These are phyloP conservation scores for Leptographium wingfieldii DNA, from an alignment of 2,329 filamentous ascomycete genomes.

Conservation along the genomic window DNA sequence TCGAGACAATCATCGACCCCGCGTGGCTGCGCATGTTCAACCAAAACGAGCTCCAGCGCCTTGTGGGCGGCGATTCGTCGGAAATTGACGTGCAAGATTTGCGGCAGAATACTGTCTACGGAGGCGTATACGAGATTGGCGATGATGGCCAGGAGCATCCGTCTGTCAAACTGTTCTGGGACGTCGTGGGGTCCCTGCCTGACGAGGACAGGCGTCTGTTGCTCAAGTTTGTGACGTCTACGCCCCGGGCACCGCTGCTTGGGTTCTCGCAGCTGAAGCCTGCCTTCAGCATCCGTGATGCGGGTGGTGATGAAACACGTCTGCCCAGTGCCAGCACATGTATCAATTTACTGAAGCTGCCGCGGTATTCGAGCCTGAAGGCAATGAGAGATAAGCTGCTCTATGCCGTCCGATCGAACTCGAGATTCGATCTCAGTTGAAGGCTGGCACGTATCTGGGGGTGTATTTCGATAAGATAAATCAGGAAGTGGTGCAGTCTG, in stretches of 20 bases:
- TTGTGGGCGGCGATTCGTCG: constrained; percentile 77
- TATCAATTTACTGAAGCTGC: constrained; percentile 87
- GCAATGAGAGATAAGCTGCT: constrained; percentile 67
- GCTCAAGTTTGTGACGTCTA: constrained; percentile 91
- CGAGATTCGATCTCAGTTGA: constrained; percentile 75
- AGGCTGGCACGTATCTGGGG: not conserved
- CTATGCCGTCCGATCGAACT: constrained; percentile 80
- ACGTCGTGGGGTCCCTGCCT: constrained; percentile 63
- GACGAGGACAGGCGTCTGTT: constrained; percentile 74
- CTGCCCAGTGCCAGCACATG: constrained; percentile 92
- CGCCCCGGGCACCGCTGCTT: constrained; percentile 75
- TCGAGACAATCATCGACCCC: constrained; percentile 79
- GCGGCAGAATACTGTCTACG: constrained; percentile 71
- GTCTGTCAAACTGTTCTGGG: constrained; percentile 80
- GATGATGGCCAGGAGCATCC: constrained; percentile 79
- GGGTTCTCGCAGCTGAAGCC: constrained; percentile 82
- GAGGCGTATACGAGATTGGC: constrained; percentile 80
- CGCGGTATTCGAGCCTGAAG: constrained; percentile 57
- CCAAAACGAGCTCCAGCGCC: constrained; percentile 81
- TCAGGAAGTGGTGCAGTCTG: not conserved
- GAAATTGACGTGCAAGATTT: constrained; percentile 83
- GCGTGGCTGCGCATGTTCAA: constrained; percentile 98
- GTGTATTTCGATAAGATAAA: not conserved
- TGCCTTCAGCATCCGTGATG: constrained; percentile 79
- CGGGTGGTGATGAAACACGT: constrained; percentile 59